These are phyloP conservation scores for Paramecium primaurelia DNA, from an alignment of 73 alveolate species.

Conservation along the genomic window DNA sequence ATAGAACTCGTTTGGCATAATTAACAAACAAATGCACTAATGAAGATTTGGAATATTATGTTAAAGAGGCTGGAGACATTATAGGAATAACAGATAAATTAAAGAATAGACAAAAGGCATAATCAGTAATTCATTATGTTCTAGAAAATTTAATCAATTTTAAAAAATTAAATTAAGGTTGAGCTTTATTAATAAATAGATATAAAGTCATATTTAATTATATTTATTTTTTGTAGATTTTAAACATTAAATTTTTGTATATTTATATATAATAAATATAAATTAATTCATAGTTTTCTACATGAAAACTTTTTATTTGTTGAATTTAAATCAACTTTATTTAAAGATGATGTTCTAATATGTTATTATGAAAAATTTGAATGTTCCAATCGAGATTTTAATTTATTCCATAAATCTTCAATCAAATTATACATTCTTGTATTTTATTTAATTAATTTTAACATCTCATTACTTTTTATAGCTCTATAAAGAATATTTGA, in stretches of 20 bases:
- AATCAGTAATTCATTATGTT: constrained; percentile 83
- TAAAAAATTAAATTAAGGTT: constrained; percentile 69
- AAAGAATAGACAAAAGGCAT: constrained; percentile 80
- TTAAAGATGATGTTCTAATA: not conserved
- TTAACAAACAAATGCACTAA: constrained; percentile 92
- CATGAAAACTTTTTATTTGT: constrained; percentile 28
- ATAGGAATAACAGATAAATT: constrained; percentile 85
- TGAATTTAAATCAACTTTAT: constrained; percentile 18
- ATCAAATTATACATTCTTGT: not conserved
- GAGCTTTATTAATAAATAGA: constrained; percentile 23
- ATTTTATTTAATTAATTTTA: not conserved
- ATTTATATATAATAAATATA: not conserved
- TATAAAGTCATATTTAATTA: not conserved
- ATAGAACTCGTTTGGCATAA: constrained; percentile 85
- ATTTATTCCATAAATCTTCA: not conserved
- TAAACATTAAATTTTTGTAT: not conserved
- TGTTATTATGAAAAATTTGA: not conserved
- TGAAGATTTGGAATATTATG: constrained; percentile 91
- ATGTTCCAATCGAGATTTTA: constrained; percentile 25
- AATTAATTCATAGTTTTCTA: constrained; percentile 1
- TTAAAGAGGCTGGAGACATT: constrained; percentile 90
- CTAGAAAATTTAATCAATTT: constrained; percentile 82
- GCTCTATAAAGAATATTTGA: constrained; percentile 10
- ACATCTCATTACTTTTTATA: constrained; percentile 34
- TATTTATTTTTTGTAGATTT: not conserved